Conservation (phyloP, 2,329 filamentous ascomycete species). For the Chaetothyriales sp. region DNA sequence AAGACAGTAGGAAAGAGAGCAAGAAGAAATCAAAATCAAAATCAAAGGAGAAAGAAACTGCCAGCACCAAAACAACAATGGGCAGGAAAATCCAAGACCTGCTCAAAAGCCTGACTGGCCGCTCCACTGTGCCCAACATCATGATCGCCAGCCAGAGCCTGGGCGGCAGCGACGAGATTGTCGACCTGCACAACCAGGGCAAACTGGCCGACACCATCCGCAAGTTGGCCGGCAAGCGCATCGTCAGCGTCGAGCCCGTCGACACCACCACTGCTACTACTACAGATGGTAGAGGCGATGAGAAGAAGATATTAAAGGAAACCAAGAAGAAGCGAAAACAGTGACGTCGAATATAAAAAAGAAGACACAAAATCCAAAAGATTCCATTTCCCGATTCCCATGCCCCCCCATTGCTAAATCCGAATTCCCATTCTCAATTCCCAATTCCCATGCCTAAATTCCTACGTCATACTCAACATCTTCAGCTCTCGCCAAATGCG, state of each 20-base stretch:
- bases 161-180: slow-evolving; percentile 78
- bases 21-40: background rate
- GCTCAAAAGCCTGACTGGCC: slow-evolving; percentile 59
- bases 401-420: no score
- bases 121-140: slow-evolving; percentile 81
- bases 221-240: slow-evolving; percentile 56
- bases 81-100: slow-evolving; percentile 59
- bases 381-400: no score
- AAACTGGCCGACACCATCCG: slow-evolving; percentile 59
- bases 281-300: no score
- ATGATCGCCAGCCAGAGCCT: slow-evolving; percentile 79
- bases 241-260: slow-evolving; percentile 22
- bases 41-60: background rate
- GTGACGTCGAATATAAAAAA: no score
- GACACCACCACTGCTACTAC: slow-evolving; percentile 4
- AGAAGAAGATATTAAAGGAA: no score
- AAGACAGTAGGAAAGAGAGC: no score
- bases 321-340: no score
- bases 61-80: slow-evolving; percentile 33
- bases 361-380: no score
- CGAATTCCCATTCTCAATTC: no score
- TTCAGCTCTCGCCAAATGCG: slow-evolving; percentile 5
- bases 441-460: no score
- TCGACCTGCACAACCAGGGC: slow-evolving; percentile 52
- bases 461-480: no score